Conservation (phyloP, 257 asterid species). For the Plantago elongata region DNA sequence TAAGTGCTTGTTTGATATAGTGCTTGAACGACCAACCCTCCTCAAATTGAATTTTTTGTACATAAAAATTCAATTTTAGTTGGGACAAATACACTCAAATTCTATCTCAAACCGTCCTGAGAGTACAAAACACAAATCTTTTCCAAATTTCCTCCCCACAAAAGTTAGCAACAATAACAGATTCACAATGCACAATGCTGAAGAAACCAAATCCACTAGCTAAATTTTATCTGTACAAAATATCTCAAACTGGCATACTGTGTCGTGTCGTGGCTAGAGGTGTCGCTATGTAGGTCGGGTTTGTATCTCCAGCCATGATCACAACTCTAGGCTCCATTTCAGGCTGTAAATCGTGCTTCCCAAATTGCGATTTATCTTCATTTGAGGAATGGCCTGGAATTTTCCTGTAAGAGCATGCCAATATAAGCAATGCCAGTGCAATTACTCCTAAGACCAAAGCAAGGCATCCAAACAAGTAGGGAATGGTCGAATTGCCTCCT, state of each 20-base stretch:
- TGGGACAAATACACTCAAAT: too few species aligned
- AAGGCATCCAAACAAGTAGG: slow-evolving; percentile 41
- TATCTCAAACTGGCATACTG: slow-evolving; percentile 4
- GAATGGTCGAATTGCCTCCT: slow-evolving; percentile 48
- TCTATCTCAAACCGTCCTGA: too few species aligned
- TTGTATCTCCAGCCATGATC: slow-evolving; percentile 43
- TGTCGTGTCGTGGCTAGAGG: slow-evolving; percentile 18
- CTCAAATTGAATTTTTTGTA: too few species aligned
- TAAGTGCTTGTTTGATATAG: too few species aligned
- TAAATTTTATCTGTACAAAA: too few species aligned
- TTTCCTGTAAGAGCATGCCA: slow-evolving; percentile 39
- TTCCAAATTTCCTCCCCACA: too few species aligned
- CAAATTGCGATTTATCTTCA: slow-evolving; percentile 16
- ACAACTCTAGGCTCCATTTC: slow-evolving; percentile 31
- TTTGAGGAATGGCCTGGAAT: neutral
- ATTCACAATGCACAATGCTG: too few species aligned
- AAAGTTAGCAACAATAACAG: too few species aligned
- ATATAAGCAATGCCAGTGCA: slow-evolving; percentile 34
- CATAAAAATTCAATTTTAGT: too few species aligned
- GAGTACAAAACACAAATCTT: too few species aligned
- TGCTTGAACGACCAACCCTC: too few species aligned
- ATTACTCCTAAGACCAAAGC: slow-evolving; percentile 36
- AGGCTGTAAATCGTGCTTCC: slow-evolving; percentile 16
- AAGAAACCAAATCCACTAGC: too few species aligned
- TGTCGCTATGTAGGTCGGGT: slow-evolving; percentile 38